Evolutionary conservation across 2,329 filamentous ascomycete species (phyloP).

Genomic region (Penicillium sp.): DNA sequence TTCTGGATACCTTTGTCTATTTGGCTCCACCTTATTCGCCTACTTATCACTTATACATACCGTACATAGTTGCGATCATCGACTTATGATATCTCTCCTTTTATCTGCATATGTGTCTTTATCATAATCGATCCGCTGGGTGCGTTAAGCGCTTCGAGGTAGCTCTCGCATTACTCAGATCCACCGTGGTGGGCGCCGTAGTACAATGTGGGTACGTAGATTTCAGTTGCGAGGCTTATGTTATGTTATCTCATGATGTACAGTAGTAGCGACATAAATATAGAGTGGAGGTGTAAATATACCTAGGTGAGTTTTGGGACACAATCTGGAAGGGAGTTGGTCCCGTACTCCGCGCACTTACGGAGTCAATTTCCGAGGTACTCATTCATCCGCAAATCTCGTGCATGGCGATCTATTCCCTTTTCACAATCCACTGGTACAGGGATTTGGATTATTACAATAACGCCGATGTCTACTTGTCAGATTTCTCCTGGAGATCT

Average conservation of each 20-base stretch:
- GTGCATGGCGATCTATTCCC: neutral
- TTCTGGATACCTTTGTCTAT: slow-evolving; percentile 15
- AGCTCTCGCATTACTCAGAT: neutral
- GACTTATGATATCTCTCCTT: neutral
- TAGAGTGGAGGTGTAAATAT: neutral
- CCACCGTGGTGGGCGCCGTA: neutral
- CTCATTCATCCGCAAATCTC: neutral
- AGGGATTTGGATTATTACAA: neutral
- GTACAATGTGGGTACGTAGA: neutral
- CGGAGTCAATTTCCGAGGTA: neutral
- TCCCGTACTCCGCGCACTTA: no score
- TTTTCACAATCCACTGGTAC: neutral
- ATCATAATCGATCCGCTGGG: neutral
- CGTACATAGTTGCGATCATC: slow-evolving; percentile 9
- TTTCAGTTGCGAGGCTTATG: neutral
- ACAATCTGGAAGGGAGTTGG: neutral
- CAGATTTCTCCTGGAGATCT: neutral
- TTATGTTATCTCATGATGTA: neutral
- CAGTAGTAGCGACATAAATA: neutral
- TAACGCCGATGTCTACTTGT: neutral
- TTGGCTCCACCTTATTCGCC: neutral
- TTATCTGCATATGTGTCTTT: neutral
- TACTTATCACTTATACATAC: neutral
- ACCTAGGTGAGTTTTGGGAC: neutral
- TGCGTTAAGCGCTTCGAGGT: neutral